Percentiles rank a stretch among this genome's conserved stretches.
phyloP scores from a whole-genome alignment of 2,329 filamentous ascomycete genomes.

The Cadophora gregata region DNA sequence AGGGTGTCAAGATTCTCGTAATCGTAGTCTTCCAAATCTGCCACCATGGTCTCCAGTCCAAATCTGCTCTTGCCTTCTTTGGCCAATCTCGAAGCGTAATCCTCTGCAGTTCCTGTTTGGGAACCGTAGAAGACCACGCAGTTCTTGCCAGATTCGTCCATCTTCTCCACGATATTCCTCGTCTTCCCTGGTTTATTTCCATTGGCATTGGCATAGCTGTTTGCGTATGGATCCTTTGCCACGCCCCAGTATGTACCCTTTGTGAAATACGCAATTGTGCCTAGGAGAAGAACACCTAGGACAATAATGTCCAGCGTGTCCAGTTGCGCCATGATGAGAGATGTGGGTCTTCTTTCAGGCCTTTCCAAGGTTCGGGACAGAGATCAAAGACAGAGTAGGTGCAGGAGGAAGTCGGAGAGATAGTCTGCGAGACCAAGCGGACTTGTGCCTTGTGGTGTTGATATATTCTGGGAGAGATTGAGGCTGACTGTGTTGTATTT shows the following conservation, averaged over 20 bases:
- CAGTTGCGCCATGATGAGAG: constrained; percentile 83
- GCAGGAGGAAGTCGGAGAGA: not conserved
- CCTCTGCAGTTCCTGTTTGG: constrained; percentile 96
- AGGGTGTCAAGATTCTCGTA: constrained; percentile 91
- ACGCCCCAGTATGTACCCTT: constrained; percentile 95
- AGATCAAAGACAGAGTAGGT: not conserved
- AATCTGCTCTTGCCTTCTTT: constrained; percentile 98
- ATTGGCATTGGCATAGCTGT: constrained; percentile 71
- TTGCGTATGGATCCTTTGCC: constrained; percentile 86
- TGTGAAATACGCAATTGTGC: constrained; percentile 94
- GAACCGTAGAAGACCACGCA: constrained; percentile 99
- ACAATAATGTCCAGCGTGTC: constrained; percentile 95
- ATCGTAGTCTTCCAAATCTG: constrained; percentile 97
- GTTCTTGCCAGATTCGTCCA: constrained; percentile 95
- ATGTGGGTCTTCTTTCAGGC: not conserved
- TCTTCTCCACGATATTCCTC: constrained; percentile 91
- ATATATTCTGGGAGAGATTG: constrained; percentile 3
- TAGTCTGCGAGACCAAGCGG: not conserved
- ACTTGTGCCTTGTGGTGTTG: not conserved
- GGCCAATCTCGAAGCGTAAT: constrained; percentile 93
- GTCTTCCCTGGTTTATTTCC: constrained; percentile 81
- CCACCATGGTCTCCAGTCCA: constrained; percentile 97
- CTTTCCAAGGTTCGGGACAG: too few species aligned
- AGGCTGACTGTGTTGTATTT: constrained; percentile 15
- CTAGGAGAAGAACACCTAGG: constrained; percentile 82